Evolutionary conservation across 2,329 filamentous ascomycete species (phyloP).

Genomic region (Sarocladium strictum): DNA sequence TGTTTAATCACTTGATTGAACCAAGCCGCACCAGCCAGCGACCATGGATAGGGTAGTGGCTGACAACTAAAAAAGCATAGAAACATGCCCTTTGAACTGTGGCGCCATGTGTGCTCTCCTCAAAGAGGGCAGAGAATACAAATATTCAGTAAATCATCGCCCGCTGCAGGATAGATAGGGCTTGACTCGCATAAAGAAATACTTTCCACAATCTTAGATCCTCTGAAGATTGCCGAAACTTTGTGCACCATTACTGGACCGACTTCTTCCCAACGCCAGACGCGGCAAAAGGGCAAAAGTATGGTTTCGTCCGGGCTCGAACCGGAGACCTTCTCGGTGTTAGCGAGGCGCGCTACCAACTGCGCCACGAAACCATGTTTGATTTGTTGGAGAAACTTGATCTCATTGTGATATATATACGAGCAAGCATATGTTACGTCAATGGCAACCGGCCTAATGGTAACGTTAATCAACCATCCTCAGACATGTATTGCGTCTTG

Average conservation of each 20-base stretch:
- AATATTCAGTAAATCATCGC: neutral
- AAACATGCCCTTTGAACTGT: neutral
- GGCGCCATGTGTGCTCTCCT: neutral
- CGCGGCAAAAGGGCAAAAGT: slow-evolving; percentile 3
- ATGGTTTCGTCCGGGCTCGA: slow-evolving; percentile 11
- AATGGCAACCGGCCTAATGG: too few species aligned
- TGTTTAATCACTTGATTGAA: neutral
- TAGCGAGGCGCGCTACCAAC: slow-evolving; percentile 10
- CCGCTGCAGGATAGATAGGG: neutral
- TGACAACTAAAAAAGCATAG: neutral
- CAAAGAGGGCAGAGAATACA: neutral
- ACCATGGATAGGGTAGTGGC: neutral
- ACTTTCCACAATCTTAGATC: too few species aligned
- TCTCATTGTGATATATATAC: neutral
- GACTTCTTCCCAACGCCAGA: neutral
- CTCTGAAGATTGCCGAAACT: neutral
- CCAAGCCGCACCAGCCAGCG: neutral
- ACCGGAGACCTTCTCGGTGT: slow-evolving; percentile 11
- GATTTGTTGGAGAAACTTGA: neutral
- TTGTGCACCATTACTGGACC: neutral
- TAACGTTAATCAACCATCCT: too few species aligned
- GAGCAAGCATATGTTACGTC: too few species aligned
- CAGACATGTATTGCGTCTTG: too few species aligned
- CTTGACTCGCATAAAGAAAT: neutral
- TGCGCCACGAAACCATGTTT: slow-evolving; percentile 10